Conservation (phyloP, 805 yeast species). For the Wickerhamomyces subpelliculosus region DNA sequence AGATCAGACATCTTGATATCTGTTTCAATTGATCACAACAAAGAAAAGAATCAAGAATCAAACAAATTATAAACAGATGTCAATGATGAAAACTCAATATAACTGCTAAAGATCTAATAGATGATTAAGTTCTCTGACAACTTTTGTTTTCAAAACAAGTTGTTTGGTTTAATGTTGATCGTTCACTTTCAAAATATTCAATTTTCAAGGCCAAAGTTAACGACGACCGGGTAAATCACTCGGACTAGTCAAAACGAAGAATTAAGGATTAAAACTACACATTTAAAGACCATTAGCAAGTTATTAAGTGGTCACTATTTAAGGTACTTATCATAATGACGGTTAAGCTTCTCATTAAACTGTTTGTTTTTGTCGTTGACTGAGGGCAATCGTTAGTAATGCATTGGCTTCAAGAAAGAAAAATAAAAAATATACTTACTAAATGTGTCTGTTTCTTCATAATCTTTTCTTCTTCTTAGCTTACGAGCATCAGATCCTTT, state of each 20-base stretch:
- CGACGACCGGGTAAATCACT: too few species aligned
- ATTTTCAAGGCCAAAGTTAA: too few species aligned
- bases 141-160: too few species aligned
- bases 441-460: slow-evolving; percentile 26
- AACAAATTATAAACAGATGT: too few species aligned
- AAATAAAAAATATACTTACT: slow-evolving; percentile 12
- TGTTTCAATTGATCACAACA: not conserved
- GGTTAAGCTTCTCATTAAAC: slow-evolving; percentile 60
- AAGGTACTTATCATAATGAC: slow-evolving; percentile 44
- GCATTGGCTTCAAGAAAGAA: not conserved
- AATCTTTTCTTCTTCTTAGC: slow-evolving; percentile 33
- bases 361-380: slow-evolving; percentile 68
- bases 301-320: not conserved
- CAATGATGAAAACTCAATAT: too few species aligned
- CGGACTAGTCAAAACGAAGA: not conserved
- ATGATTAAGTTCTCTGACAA: too few species aligned
- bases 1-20: slow-evolving; percentile 13
- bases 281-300: not conserved
- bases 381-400: slow-evolving; percentile 22
- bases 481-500: slow-evolving; percentile 19
- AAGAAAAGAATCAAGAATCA: too few species aligned
- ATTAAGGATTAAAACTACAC: not conserved
- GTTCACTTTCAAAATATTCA: too few species aligned
- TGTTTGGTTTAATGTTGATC: too few species aligned
- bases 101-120: too few species aligned